A percentile compares a stretch with the other conserved stretches of the same genome.
Evolutionary conservation across 108 stramenopile genomes (phyloP).

Genomic region (Cyclotella atomus): DNA sequence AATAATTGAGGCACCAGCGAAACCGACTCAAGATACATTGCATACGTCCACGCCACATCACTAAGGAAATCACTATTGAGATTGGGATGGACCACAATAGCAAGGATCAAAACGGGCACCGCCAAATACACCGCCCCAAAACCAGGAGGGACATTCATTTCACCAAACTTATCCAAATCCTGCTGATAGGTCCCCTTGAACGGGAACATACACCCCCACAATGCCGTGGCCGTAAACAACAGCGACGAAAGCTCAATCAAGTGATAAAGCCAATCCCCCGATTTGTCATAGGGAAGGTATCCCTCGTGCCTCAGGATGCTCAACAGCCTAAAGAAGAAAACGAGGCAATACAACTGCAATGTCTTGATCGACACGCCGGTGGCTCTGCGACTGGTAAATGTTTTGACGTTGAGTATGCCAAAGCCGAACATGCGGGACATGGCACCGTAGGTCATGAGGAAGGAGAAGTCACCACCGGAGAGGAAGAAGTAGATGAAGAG

Average conservation of each 20-base stretch:
- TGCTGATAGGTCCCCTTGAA: constrained; percentile 90
- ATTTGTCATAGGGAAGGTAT: constrained; percentile 98
- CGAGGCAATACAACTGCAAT: constrained; percentile 90
- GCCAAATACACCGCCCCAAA: constrained; percentile 86
- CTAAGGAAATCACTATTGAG: constrained; percentile 95
- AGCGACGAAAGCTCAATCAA: constrained; percentile 88
- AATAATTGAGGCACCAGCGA: constrained; percentile 96
- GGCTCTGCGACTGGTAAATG: constrained; percentile 81
- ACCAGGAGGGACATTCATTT: constrained; percentile 85
- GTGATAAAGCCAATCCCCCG: constrained; percentile 99
- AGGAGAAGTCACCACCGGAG: constrained; percentile 96
- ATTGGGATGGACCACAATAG: constrained; percentile 89
- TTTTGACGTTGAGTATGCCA: constrained; percentile 93
- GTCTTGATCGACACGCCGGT: constrained; percentile 95
- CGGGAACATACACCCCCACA: constrained; percentile 81
- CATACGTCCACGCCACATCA: constrained; percentile 97
- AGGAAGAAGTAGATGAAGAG: constrained; percentile 92
- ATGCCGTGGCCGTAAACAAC: constrained; percentile 70
- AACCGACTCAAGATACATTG: constrained; percentile 97
- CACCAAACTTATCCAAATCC: constrained; percentile 92
- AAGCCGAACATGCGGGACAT: constrained; percentile 97
- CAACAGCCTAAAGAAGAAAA: constrained; percentile 94
- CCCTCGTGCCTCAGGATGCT: constrained; percentile 97
- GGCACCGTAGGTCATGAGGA: constrained; percentile 97
- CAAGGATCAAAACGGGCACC: constrained; percentile 88